Conservation (phyloP, 83 land plant species). For the Picea engelmannii region DNA sequence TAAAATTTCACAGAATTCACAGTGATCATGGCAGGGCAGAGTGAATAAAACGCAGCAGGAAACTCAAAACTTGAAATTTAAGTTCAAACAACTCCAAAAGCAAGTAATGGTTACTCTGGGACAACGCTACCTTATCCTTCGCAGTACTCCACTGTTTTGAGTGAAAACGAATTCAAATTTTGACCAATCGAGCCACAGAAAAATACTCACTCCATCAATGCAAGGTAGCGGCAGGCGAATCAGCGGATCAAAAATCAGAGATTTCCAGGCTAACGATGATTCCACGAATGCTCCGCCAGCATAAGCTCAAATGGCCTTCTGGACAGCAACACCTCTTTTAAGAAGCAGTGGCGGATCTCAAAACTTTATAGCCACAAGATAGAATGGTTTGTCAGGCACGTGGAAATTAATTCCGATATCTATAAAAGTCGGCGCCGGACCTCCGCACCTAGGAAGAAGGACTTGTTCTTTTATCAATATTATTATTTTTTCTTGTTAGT, state of each 20-base stretch:
- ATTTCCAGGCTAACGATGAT: background rate
- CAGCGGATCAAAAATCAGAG: background rate
- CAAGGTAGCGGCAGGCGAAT: background rate
- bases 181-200: background rate
- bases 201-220: background rate
- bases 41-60: background rate
- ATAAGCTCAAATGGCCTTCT: background rate
- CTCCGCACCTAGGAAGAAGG: too few species aligned
- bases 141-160: conserved; percentile 15
- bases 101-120: conserved; percentile 7
- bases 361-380: background rate
- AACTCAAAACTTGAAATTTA: background rate
- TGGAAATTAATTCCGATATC: background rate
- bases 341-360: conserved; percentile 2
- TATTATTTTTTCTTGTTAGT: too few species aligned
- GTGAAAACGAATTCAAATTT: background rate
- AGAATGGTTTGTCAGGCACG: conserved; percentile 6
- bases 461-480: too few species aligned
- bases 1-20: background rate
- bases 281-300: background rate
- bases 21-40: too few species aligned
- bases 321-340: background rate
- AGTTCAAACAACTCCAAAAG: conserved; percentile 3
- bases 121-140: conserved; percentile 16
- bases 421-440: background rate